phyloP scores from a whole-genome alignment of 176 grass and related monocot species.

The Oryza coarctata region DNA sequence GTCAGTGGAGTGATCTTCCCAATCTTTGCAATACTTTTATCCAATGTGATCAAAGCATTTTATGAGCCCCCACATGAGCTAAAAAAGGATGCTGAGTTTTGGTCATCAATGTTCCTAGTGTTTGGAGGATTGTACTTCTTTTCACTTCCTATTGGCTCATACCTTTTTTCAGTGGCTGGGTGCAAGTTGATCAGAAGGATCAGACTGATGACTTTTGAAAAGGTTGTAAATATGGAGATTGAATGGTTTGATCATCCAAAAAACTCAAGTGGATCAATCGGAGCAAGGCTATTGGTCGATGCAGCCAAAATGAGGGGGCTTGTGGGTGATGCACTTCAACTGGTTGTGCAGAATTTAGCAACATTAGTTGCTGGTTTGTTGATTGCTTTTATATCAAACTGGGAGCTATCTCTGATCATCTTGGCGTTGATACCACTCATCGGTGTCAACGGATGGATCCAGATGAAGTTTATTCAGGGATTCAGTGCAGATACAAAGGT shows the following conservation, averaged over 20 bases:
- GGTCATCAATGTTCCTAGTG: constrained; percentile 80
- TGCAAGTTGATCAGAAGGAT: constrained; percentile 72
- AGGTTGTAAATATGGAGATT: constrained; percentile 72
- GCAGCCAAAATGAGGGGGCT: constrained; percentile 70
- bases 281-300: constrained; percentile 66
- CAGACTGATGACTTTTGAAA: constrained; percentile 71
- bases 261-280: constrained; percentile 76
- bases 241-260: constrained; percentile 74
- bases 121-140: constrained; percentile 62
- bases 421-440: constrained; percentile 72
- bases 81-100: constrained; percentile 66
- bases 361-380: constrained; percentile 70
- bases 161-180: constrained; percentile 72
- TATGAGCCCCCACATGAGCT: constrained; percentile 53
- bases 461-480: constrained; percentile 76
- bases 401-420: constrained; percentile 73
- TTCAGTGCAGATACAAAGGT: constrained; percentile 91
- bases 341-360: constrained; percentile 64
- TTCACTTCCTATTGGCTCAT: constrained; percentile 56
- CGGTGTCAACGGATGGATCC: constrained; percentile 68
- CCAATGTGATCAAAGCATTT: constrained; percentile 70
- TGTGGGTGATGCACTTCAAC: constrained; percentile 64
- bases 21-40: constrained; percentile 65
- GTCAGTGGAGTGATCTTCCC: constrained; percentile 74
- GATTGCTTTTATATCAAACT: constrained; percentile 69